phyloP scores from a whole-genome alignment of 441 rosid genomes.

The Erysimum cheiri region DNA sequence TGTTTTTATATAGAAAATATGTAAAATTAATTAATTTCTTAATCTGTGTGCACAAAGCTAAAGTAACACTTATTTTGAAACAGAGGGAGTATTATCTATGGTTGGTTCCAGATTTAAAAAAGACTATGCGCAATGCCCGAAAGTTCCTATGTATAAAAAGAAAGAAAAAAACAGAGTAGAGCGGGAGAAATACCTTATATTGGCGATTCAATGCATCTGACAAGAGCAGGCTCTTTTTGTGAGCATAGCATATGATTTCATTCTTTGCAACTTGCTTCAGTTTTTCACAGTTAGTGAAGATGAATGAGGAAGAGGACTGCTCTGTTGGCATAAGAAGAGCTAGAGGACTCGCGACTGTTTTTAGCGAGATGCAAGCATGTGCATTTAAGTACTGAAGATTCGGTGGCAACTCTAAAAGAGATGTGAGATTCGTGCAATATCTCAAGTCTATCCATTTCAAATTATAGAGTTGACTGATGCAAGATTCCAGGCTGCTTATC shows the following conservation, averaged over 20 bases:
- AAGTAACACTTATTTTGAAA: too few species aligned
- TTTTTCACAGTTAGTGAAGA: conserved; percentile 27
- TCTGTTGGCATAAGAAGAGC: not conserved
- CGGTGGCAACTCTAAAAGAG: too few species aligned
- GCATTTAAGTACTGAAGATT: conserved; percentile 6
- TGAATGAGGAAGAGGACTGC: not conserved
- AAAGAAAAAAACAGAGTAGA: too few species aligned
- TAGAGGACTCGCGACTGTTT: not conserved
- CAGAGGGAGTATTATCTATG: too few species aligned
- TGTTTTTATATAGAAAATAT: too few species aligned
- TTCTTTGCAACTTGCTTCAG: conserved; percentile 19
- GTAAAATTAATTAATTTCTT: too few species aligned
- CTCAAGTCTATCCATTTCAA: conserved; percentile 16
- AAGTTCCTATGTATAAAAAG: too few species aligned
- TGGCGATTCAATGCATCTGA: conserved; percentile 23
- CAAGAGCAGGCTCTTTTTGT: not conserved
- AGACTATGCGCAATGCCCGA: too few species aligned
- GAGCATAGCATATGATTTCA: not conserved
- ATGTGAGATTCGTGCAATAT: conserved; percentile 19
- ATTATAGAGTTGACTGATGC: conserved; percentile 15
- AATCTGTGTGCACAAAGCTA: too few species aligned
- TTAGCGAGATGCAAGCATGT: not conserved
- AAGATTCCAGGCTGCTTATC: conserved; percentile 12
- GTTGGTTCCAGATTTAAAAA: too few species aligned
- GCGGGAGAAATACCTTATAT: conserved; percentile 8